Base-by-base conservation (phyloP, 257 asterid species). In the Nemophila menziesii region DNA sequence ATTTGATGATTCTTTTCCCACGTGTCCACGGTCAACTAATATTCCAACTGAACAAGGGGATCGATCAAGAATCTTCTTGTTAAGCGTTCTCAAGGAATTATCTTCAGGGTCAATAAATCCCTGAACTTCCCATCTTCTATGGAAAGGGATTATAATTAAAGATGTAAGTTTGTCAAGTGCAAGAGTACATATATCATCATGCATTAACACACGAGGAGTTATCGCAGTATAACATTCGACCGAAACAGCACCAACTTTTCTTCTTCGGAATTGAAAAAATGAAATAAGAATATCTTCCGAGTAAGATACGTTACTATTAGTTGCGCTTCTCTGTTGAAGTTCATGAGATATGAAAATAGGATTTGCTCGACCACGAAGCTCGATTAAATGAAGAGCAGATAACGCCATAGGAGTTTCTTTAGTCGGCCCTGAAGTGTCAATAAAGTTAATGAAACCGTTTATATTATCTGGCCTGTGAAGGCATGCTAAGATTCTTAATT, bases 41-140 rank as follows among this genome's bases (percentile, higher is more conserved):
- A 83, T 67, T 16, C 77, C 85, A 0, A 69, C 92, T 0, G 97
- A 87, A 39, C 97, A 87, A 1, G 97, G 97, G 2, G 95, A 82
- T 58, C 77, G 43, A 11, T 87, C 92, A 8, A 76, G 51, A 0
- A 83, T 95, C 18, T 69, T 68, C 14, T 65, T 61, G 70, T 87
- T 87, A 22, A 78, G 66, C 4, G 73, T 29, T 33, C 97, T 63
- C 36, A 77, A 11, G 15, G 64, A 63, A 19, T 71, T 68, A 54
- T 72, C 63, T 46, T 68, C 75, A 17, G 46, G 24, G 27, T 50
- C 39, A 36, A 51, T 27, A 17, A 54, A 62, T 8, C 75, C 75
- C 51, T 58, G 75, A 1, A 41, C 48, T 24, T 58, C 63, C 75
- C 75, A 68, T 63, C 59, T 68, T 49, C 49, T 55, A 43, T 68